Base-by-base conservation (phyloP, 2,329 filamentous ascomycete species). In the Cladosporium sp. region DNA sequence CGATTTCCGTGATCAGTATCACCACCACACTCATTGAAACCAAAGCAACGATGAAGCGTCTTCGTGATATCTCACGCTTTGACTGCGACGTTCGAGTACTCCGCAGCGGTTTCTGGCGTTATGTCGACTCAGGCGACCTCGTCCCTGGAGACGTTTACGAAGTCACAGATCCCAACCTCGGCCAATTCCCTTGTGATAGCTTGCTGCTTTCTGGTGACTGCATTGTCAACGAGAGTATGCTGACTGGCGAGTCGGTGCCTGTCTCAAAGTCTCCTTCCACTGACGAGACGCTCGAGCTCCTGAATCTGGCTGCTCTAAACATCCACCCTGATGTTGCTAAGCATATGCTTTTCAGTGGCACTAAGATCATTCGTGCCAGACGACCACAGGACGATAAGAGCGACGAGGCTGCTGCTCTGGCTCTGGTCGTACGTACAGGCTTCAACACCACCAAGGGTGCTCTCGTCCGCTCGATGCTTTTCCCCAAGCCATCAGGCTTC, bases 161-260 rank as follows among this genome's bases (percentile, higher is more conserved):
- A 77, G 83, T 99, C 50, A 97, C 93, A 58, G 95, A 99, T 72
- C 94, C 94, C 1, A 91, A 87, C 15, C 78, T 99, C 24, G 84
- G 84, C 3, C 90, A 96, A 65, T 89, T 97, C 61, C 94, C 94
- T 0, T 94, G 90, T 67, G 94, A 99, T 72, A 96, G 93, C 71
- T 77, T 99, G 34, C 77, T 99, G 5, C 80, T 99, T 0, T 90
- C 90, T 53, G 95, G 94, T 39, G 95, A 99, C 74, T 97, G 92
- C 68, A 97, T 99, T 61, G 92, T 99, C 63, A 99, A 99, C 68
- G 94, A 99, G 75, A 97, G 94, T 75, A 99, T 99, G 94, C 83
- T 99, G 35, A 99, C 94, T 37, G 85, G 93, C 58, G 94, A 99
- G 78, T 97, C 94, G 39, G 92, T 99, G 4, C 95, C 94, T 2